phyloP scores from a whole-genome alignment of 2,329 filamentous ascomycete genomes.

The Triangularia setosa region DNA sequence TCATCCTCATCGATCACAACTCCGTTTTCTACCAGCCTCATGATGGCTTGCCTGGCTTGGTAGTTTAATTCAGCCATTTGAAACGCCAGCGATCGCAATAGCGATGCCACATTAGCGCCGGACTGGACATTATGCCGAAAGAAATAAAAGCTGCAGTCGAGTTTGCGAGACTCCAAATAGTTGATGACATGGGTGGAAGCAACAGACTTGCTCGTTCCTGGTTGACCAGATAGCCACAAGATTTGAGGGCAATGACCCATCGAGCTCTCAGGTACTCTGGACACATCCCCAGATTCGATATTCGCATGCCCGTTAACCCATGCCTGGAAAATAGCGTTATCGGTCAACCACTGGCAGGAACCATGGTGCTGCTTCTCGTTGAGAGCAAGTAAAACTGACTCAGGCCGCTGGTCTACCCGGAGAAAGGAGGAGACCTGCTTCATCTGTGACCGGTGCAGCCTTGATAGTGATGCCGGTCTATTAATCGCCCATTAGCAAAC shows the following conservation, averaged over 20 bases:
- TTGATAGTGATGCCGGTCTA: neutral
- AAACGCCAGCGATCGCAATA: constrained; percentile 20
- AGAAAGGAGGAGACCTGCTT: constrained; percentile 18
- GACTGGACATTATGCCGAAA: constrained; percentile 22
- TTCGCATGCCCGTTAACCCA: constrained; percentile 17
- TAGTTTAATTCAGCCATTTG: constrained; percentile 21
- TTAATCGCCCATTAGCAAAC: neutral
- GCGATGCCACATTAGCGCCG: constrained; percentile 1
- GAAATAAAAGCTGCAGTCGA: constrained; percentile 27
- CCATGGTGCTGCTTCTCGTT: constrained; percentile 18
- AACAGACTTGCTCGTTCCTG: constrained; percentile 27
- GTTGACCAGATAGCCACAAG: constrained; percentile 27
- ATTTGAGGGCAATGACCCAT: constrained; percentile 1
- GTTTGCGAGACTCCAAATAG: constrained; percentile 20
- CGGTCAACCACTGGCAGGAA: constrained; percentile 26
- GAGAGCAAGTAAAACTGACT: constrained; percentile 19
- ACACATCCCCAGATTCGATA: neutral
- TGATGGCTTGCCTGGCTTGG: constrained; percentile 13
- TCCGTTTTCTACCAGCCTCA: constrained; percentile 13
- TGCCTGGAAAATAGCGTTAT: constrained; percentile 15
- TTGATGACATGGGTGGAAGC: constrained; percentile 22
- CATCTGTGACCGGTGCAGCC: constrained; percentile 8
- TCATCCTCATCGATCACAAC: constrained; percentile 11
- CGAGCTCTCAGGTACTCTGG: neutral
- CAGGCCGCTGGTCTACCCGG: constrained; percentile 13